Base-by-base conservation (phyloP, 1,284 basidiomycete genomes). In the Naganishia cerealis region DNA sequence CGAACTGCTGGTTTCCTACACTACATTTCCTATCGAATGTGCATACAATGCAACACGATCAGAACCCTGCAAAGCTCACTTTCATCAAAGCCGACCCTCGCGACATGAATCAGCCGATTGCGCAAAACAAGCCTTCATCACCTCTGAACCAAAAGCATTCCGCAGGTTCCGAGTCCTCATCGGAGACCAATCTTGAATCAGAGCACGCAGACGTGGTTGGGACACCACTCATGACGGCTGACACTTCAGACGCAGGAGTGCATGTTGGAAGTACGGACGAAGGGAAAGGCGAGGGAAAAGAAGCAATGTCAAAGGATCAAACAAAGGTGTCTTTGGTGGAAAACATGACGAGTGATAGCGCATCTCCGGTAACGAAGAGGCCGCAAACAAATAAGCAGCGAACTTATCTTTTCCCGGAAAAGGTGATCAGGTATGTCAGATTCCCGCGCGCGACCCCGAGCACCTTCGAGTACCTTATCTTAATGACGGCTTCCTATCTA, bases 341-440 rank as follows among this genome's bases (percentile, higher is more conserved):
- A 24, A 7, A 24, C 6, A 24, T n/a, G 6, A n/a, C 48, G 24
- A 26, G 18, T 43, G 40, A 33, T 18, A 48, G 33, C n/a, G 40
- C 29, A 2, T n/a, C 42, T 7, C 12, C 26, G 8, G 57, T 26
- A 29, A 36, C 15, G 24, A 59, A 9, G 24, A 59, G 18, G 8
- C 8, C 40, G 42, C 57, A 40, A 40, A 36, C 38, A 15, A 24
- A n/a, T 12, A 16, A 15, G 24, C 54, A 63, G 52, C 48, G 48
- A 24, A 54, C 8, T 18, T 24, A 40, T n/a, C 16, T 16, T 16
- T n/a, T 63, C 16, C 61, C 61, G 0, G 61, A 63, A 52, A 63
- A 54, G 50, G 50, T 63, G 16, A 54, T 63, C 61, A 63, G 61
- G 61, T 63, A 40, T 4, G 61, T 40, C 24, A 21, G 29, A 33